These are phyloP conservation scores for Quercus berberidifolia DNA, from an alignment of 306 rosid species.

Conservation along the genomic window DNA sequence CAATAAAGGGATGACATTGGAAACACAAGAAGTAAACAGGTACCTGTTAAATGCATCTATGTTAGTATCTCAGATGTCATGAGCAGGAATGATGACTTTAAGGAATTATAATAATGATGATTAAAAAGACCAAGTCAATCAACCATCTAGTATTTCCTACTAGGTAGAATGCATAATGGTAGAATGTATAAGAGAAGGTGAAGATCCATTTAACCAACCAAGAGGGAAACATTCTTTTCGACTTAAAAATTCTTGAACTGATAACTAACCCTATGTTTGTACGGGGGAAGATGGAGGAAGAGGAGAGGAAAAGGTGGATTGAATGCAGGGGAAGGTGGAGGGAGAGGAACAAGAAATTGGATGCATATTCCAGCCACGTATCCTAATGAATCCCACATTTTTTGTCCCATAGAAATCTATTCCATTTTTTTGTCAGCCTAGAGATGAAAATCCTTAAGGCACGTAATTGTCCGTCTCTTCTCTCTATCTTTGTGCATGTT, in stretches of 20 bases:
- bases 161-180: not conserved
- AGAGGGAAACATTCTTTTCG: not conserved
- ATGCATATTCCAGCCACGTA: no score
- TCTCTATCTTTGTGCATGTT: not conserved
- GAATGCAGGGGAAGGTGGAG: no score
- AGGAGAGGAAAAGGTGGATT: no score
- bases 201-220: not conserved
- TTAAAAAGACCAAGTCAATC: not conserved
- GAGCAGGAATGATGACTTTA: no score
- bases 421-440: not conserved
- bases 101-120: no score
- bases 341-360: no score
- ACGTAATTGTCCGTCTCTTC: not conserved
- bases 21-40: not conserved
- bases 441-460: not conserved
- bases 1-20: not conserved
- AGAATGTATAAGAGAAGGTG: not conserved
- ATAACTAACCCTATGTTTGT: no score
- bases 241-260: not conserved
- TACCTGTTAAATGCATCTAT: not conserved
- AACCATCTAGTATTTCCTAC: not conserved
- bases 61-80: not conserved
- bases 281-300: no score
- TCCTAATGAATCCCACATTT: not conserved
- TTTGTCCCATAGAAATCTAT: not conserved